Evolutionary conservation across 306 rosid genomes (phyloP).

Genomic region (Gastrolobium villosum): DNA sequence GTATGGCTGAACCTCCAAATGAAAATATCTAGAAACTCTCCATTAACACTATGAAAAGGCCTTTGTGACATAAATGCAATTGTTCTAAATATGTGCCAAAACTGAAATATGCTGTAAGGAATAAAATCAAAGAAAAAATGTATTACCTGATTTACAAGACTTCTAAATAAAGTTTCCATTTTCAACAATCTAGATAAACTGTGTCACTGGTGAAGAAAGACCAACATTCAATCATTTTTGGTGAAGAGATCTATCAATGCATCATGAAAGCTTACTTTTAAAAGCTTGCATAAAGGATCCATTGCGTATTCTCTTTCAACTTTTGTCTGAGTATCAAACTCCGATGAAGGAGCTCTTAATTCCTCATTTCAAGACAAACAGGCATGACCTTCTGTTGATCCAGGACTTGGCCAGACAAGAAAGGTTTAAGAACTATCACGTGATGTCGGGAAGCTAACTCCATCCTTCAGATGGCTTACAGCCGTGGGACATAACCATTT

Average conservation of each 20-base stretch:
- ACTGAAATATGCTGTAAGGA: constrained; percentile 6
- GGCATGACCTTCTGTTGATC: constrained; percentile 33
- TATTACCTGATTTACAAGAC: constrained; percentile 43
- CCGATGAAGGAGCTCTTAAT: constrained; percentile 39
- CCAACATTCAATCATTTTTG: constrained; percentile 9
- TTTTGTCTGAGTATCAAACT: constrained; percentile 12
- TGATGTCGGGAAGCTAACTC: constrained; percentile 69
- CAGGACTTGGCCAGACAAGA: constrained; percentile 30
- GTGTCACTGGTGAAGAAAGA: too few species aligned
- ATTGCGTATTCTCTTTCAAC: constrained; percentile 17
- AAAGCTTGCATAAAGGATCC: constrained; percentile 37
- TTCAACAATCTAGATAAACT: constrained; percentile 27
- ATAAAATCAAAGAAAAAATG: constrained; percentile 12
- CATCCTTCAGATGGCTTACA: constrained; percentile 80
- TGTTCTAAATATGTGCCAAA: constrained; percentile 33
- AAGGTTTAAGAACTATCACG: constrained; percentile 63
- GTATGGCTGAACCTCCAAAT: constrained; percentile 30
- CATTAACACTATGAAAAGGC: constrained; percentile 37
- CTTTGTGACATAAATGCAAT: constrained; percentile 20
- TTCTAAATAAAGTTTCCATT: constrained; percentile 37
- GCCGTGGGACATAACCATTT: constrained; percentile 86
- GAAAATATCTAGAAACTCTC: constrained; percentile 35
- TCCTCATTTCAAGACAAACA: constrained; percentile 35
- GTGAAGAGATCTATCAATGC: constrained; percentile 25
- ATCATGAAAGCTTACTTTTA: constrained; percentile 28